Base-by-base conservation (phyloP, 805 yeast genomes). In the Wickerhamiella kurtzmanii region DNA sequence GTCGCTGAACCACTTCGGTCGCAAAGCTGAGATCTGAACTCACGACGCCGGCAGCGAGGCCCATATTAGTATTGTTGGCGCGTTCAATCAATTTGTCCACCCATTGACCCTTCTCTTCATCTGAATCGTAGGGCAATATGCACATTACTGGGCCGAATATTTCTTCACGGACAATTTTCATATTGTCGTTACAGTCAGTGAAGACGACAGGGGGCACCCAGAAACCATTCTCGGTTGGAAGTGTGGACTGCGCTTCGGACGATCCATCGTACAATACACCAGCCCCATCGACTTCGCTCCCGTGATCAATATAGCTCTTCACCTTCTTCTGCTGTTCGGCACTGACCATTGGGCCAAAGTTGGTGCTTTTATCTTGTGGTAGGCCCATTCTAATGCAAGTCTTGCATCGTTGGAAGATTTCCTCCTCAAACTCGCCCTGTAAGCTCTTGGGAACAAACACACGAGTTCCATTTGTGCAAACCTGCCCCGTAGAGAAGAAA, bases 381-480 rank as follows among this genome's bases (percentile, higher is more conserved):
- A 75, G 70, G 59, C 95, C 96, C 48, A 80, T 75, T 61, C 77
- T 79, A 18, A 58, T 73, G 59, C 96, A 56, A 35, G 54, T 56
- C 52, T 73, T 72, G 47, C 78, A 73, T 48, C 72, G 71, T 21
- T 62, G 58, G 54, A 70, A 70, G 61, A 82, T 77, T 53, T 69
- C 75, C 35, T 67, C 70, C 49, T 83, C 63, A 50, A 85, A 74
- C 60, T 76, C 70, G 49, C 84, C 92, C 66, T 85, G 82, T 52
- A 84, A 70, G 37, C 75, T 74, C 53, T 81, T 87, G 63, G 87
- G 94, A 50, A 86, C 80, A 64, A 82, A 85, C 54, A 86, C 70
- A 69, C 96, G 77, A 44, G 95, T 85, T 57, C 94, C 88, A 37
- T 95, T 94, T 57, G 86, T 80, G 66, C 96, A 87, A 47, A 86